These are phyloP conservation scores for Candida nanaspora DNA, from an alignment of 805 yeast species.

Conservation along the genomic window DNA sequence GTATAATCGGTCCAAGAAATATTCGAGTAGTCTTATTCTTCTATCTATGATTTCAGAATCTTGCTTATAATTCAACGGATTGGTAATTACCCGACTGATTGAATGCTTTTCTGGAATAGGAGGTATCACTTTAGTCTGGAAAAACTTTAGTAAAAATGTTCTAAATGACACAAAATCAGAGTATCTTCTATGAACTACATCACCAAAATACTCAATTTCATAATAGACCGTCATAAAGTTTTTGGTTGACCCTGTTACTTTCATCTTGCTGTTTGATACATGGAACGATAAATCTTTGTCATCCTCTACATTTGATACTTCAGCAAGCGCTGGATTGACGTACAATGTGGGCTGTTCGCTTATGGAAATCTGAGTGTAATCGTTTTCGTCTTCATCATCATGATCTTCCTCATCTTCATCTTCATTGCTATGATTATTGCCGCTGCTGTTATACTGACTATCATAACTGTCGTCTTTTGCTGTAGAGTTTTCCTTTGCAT, in stretches of 20 bases:
- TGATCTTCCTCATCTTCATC: constrained; percentile 2
- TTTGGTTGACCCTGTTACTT: constrained; percentile 3
- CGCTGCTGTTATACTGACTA: not conserved
- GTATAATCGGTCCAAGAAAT: constrained; percentile 35
- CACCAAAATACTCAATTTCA: constrained; percentile 17
- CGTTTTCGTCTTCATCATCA: constrained; percentile 1
- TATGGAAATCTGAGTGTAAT: constrained; percentile 6
- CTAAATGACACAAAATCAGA: constrained; percentile 87
- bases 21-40: constrained; percentile 38
- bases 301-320: not conserved
- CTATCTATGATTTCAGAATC: constrained; percentile 34
- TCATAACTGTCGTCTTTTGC: not conserved
- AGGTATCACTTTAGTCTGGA: constrained; percentile 86
- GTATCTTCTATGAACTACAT: constrained; percentile 60
- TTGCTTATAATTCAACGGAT: constrained; percentile 24
- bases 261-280: not conserved
- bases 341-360: constrained; percentile 12
- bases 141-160: constrained; percentile 56
- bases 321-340: constrained; percentile 8
- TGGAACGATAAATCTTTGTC: not conserved
- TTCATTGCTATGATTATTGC: not conserved
- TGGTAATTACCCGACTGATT: constrained; percentile 26
- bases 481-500: not conserved
- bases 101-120: constrained; percentile 90
- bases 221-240: constrained; percentile 25